phyloP scores from a whole-genome alignment of 2,329 filamentous ascomycete species.

The Chrysoporthe deuterocubensis region DNA sequence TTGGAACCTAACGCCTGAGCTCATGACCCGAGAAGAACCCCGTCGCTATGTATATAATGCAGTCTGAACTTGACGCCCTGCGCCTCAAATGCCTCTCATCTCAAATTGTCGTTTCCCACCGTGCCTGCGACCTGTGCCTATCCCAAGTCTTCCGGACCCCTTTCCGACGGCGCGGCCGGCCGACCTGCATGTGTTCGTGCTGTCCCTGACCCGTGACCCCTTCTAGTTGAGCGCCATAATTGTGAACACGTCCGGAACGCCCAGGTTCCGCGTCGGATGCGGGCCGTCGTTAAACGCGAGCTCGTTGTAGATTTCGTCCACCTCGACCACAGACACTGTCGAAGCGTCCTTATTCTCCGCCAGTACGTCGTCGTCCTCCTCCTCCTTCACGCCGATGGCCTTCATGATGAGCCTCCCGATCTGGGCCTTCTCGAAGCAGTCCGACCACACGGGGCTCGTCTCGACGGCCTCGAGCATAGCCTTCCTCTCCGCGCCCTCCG shows the following conservation, averaged over 20 bases:
- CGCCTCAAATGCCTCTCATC: neutral
- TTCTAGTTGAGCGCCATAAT: conserved; percentile 43
- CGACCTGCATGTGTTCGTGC: neutral
- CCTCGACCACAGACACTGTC: conserved; percentile 5
- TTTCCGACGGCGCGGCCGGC: neutral
- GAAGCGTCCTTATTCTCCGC: conserved; percentile 5
- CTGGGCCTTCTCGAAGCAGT: conserved; percentile 40
- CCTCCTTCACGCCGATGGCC: conserved; percentile 34
- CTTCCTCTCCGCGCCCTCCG: conserved; percentile 36
- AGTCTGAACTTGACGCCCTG: conserved; percentile 1
- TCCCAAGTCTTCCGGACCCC: neutral
- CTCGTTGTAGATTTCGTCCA: conserved; percentile 30
- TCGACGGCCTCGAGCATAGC: conserved; percentile 39
- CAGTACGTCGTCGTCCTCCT: conserved; percentile 25
- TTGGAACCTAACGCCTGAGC: neutral
- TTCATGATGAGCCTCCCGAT: conserved; percentile 40
- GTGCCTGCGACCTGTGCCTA: no score
- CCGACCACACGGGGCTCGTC: conserved; percentile 37
- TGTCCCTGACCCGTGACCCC: neutral
- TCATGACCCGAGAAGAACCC: conserved; percentile 28
- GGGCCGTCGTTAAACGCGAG: conserved; percentile 35
- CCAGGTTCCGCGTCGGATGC: conserved; percentile 40
- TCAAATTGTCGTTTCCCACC: neutral
- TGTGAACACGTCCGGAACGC: conserved; percentile 42
- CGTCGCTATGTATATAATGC: conserved; percentile 16